Conservation (phyloP, 148 eudicot species). For the Nepenthes mirabilis region DNA sequence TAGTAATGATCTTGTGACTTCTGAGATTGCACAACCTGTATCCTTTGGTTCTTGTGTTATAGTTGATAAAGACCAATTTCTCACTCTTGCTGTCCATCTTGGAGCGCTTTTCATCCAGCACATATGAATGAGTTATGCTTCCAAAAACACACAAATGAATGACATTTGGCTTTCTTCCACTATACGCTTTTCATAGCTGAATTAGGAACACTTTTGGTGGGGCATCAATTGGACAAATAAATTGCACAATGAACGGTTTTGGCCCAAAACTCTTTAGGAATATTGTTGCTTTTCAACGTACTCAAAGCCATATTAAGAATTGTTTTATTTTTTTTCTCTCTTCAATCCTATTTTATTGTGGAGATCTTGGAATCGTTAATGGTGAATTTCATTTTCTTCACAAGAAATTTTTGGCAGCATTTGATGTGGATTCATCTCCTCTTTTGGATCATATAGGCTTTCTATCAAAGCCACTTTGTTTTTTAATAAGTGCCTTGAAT, state of each 20-base stretch:
- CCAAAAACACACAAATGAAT: constrained; percentile 1
- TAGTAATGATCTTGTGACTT: not conserved
- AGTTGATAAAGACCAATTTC: not conserved
- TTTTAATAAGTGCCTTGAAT: constrained; percentile 6
- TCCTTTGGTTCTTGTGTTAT: not conserved
- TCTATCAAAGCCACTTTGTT: constrained; percentile 5
- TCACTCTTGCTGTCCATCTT: not conserved
- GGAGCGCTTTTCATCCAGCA: not conserved
- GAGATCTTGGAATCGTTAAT: constrained; percentile 5
- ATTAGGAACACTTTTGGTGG: not conserved
- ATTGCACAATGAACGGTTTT: constrained; percentile 1
- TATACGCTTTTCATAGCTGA: constrained; percentile 3
- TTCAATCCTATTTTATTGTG: constrained; percentile 5
- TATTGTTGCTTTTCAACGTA: constrained; percentile 4
- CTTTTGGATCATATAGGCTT: constrained; percentile 2
- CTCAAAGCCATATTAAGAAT: constrained; percentile 2
- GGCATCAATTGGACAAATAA: constrained; percentile 2
- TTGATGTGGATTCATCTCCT: not conserved
- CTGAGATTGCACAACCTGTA: not conserved
- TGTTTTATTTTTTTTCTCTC: constrained; percentile 1
- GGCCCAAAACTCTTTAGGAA: constrained; percentile 9
- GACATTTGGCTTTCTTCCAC: not conserved
- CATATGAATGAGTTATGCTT: not conserved
- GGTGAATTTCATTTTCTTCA: constrained; percentile 7
- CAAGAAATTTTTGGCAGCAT: constrained; percentile 4